Percentiles rank a stretch among this genome's conserved stretches.
Evolutionary conservation across 345 rosid species (phyloP).

Genomic region (Microthlaspi erraticum): DNA sequence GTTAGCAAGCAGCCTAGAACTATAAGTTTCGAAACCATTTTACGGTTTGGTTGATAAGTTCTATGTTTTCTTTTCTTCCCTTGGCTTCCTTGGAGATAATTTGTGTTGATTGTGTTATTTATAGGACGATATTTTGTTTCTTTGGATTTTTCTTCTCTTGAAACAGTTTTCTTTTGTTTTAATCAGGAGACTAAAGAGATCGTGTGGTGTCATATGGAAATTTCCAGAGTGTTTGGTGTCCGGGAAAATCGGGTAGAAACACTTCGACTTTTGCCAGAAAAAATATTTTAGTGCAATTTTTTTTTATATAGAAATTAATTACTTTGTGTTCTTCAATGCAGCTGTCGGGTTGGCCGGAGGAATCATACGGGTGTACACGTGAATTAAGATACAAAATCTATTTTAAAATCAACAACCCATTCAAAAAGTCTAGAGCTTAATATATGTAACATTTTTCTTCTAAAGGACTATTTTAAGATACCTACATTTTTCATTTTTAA

Average conservation of each 20-base stretch:
- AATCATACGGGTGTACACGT: conserved; percentile 48
- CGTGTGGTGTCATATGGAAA: conserved; percentile 47
- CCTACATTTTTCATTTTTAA: neutral
- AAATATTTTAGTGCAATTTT: neutral
- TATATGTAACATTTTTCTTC: too few relatives aligned
- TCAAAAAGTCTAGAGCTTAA: conserved; percentile 14
- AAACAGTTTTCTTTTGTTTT: neutral
- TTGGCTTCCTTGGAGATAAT: conserved; percentile 33
- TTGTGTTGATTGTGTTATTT: conserved; percentile 28
- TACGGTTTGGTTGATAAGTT: conserved; percentile 10
- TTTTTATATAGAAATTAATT: neutral
- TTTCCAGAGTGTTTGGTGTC: conserved; percentile 43
- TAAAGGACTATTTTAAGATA: neutral
- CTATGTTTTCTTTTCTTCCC: neutral
- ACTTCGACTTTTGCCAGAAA: neutral
- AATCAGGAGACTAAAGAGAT: conserved; percentile 10
- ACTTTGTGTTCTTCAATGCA: conserved; percentile 26
- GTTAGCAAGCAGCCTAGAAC: conserved; percentile 31
- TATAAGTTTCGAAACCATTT: conserved; percentile 27
- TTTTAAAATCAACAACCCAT: neutral
- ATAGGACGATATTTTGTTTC: conserved; percentile 1
- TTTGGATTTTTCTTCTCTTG: neutral
- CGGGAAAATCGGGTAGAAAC: conserved; percentile 34
- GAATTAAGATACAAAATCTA: conserved; percentile 9
- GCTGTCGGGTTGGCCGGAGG: conserved; percentile 46